Conservation (phyloP, 2,329 filamentous ascomycete species). For the Exophiala alcalophila region DNA sequence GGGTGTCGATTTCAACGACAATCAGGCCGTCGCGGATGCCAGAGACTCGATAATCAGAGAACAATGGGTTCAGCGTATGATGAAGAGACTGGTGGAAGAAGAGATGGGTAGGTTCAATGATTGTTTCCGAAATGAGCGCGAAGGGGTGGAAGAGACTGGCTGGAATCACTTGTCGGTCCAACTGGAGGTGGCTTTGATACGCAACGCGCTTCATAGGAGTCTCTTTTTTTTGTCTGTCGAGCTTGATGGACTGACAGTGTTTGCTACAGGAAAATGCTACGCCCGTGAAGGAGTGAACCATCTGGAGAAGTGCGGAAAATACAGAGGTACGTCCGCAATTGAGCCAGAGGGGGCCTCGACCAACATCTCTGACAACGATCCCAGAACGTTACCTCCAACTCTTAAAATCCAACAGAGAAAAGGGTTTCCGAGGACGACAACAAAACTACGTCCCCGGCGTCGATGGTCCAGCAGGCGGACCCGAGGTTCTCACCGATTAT, state of each 20-base stretch:
- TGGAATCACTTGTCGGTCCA: too few species aligned
- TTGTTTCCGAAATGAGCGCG: background rate
- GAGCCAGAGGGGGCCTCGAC: background rate
- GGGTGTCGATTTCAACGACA: constrained; percentile 66
- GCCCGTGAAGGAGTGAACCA: constrained; percentile 62
- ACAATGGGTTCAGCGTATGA: constrained; percentile 68
- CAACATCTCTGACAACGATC: background rate
- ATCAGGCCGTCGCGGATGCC: constrained; percentile 60
- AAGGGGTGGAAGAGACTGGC: too few species aligned
- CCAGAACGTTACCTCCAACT: constrained; percentile 64
- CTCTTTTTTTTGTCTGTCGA: constrained; percentile 1
- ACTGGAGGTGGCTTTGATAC: too few species aligned
- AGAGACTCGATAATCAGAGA: constrained; percentile 65
- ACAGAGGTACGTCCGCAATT: constrained; percentile 52
- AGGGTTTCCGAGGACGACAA: constrained; percentile 62
- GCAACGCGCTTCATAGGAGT: too few species aligned
- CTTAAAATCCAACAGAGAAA: constrained; percentile 60
- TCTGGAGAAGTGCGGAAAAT: constrained; percentile 63
- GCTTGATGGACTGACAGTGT: background rate
- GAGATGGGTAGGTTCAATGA: constrained; percentile 61
- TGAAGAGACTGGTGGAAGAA: constrained; percentile 63
- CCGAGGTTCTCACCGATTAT: constrained; percentile 28
- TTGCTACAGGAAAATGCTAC: constrained; percentile 65
- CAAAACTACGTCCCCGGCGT: constrained; percentile 54
- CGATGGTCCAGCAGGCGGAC: constrained; percentile 26